Evolutionary conservation across 192 early-diverging fungal species (phyloP), one percentile per base, ranked within the genome.

Genomic region (Coemansia sp.): DNA sequence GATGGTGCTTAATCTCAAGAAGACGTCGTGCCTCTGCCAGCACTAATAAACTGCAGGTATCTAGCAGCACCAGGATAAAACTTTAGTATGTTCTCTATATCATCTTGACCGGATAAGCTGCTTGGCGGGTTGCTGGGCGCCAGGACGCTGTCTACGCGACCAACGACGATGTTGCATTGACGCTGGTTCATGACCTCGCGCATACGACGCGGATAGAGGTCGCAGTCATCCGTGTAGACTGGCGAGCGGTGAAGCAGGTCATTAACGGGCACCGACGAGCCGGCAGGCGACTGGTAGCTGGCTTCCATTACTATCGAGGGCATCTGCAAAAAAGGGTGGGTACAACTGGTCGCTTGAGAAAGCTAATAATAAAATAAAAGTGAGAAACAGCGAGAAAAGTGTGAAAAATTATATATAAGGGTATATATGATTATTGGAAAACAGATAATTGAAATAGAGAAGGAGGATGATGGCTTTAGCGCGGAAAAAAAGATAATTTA

Each of bases 201-300:
- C 69, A 81, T 60, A 10, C 62, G 64, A 14, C 59, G 65, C 20
- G 73, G 78, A 30, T 81, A 63, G 64, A 81, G 63, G 70, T 81
- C 73, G 50, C 78, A 81, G 58, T 65, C 69, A 2, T 60, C 67
- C 1, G 69, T 68, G 59, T 69, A 81, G 23, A 63, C 55, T 14
- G 78, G 69, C 55, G 73, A 81, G 62, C 34, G 25, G 1, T 51
- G 36, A 27, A 81, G 50, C 24, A 81, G 46, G 13, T 72, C 63
- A 25, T 56, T 53, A 3, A 67, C 53, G 7, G 24, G 59, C 0
- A 16, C 32, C 34, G 27, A 18, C n/a, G 39, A 22, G 42, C 27
- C 14, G 8, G 64, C 20, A 18, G 35, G 23, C 27, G 42, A 20
- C 6, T 29, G 46, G 9, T 34, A 55, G 58, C 2, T 35, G 19